Percentiles rank a stretch among this genome's conserved stretches.
These are phyloP conservation scores for Penicillium sclerotiorum DNA, from an alignment of 2,329 filamentous ascomycete genomes.

Conservation along the genomic window DNA sequence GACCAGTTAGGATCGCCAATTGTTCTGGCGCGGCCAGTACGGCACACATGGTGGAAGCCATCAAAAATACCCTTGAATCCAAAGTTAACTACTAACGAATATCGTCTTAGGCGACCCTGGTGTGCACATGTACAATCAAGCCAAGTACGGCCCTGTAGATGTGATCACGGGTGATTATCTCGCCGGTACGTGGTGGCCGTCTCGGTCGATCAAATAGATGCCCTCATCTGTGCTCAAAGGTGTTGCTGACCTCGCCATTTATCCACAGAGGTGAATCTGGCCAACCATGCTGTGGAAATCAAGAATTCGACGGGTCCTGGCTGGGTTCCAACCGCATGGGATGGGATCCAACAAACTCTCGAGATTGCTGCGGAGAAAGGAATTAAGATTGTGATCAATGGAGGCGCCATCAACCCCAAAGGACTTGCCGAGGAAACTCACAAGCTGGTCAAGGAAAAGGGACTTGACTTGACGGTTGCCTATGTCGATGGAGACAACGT, in stretches of 20 bases:
- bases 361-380: constrained; percentile 50
- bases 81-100: no score
- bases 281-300: constrained; percentile 49
- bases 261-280: constrained; percentile 48
- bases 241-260: constrained; percentile 6
- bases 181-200: constrained; percentile 39
- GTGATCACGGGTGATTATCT: constrained; percentile 60
- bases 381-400: constrained; percentile 61
- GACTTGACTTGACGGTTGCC: constrained; percentile 45
- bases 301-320: constrained; percentile 45
- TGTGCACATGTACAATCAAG: constrained; percentile 45
- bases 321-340: constrained; percentile 53
- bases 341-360: constrained; percentile 51
- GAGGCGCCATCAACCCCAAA: constrained; percentile 58
- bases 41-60: no score
- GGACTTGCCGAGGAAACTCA: constrained; percentile 53
- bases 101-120: no score
- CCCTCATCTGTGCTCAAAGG: no score
- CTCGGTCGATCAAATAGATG: background rate
- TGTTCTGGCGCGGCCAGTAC: no score
- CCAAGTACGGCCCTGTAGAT: constrained; percentile 45
- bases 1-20: no score
- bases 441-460: constrained; percentile 41
- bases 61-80: no score
- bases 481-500: constrained; percentile 51